phyloP scores from a whole-genome alignment of 805 yeast species.

The Metschnikowia kunwiensis region DNA sequence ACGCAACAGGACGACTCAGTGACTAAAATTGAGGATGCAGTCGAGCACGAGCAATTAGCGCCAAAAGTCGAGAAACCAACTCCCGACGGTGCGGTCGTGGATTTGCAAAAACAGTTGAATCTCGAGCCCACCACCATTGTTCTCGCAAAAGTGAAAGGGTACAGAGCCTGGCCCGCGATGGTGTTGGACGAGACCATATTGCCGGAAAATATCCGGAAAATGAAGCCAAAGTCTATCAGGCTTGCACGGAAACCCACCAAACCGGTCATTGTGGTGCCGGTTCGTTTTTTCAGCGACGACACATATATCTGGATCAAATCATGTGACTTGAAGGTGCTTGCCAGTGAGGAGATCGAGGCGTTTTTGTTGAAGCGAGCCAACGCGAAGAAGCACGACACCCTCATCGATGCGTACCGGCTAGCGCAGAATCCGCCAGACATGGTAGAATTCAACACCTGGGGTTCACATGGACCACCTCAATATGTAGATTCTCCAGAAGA shows the following conservation, averaged over 20 bases:
- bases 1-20: neutral
- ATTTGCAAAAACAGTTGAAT: conserved; percentile 14
- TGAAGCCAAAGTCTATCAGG: conserved; percentile 47
- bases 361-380: conserved; percentile 29
- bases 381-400: conserved; percentile 42
- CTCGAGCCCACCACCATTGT: conserved; percentile 28
- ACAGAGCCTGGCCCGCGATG: conserved; percentile 91
- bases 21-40: neutral
- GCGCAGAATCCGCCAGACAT: conserved; percentile 47
- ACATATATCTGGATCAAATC: conserved; percentile 65
- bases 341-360: conserved; percentile 39
- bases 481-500: conserved; percentile 33
- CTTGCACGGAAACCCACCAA: conserved; percentile 19
- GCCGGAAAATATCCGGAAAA: conserved; percentile 52
- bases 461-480: conserved; percentile 44
- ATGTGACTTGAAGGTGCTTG: conserved; percentile 49
- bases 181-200: conserved; percentile 58
- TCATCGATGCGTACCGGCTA: conserved; percentile 50
- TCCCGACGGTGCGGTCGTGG: conserved; percentile 1
- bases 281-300: conserved; percentile 69
- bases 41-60: too few relatives aligned
- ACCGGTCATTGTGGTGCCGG: conserved; percentile 38
- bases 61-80: too few relatives aligned
- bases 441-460: conserved; percentile 39
- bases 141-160: conserved; percentile 80